Percentiles rank a stretch among this genome's conserved stretches.
phyloP scores from a whole-genome alignment of 2,329 filamentous ascomycete species.

The Chaetomiaceae sp. region DNA sequence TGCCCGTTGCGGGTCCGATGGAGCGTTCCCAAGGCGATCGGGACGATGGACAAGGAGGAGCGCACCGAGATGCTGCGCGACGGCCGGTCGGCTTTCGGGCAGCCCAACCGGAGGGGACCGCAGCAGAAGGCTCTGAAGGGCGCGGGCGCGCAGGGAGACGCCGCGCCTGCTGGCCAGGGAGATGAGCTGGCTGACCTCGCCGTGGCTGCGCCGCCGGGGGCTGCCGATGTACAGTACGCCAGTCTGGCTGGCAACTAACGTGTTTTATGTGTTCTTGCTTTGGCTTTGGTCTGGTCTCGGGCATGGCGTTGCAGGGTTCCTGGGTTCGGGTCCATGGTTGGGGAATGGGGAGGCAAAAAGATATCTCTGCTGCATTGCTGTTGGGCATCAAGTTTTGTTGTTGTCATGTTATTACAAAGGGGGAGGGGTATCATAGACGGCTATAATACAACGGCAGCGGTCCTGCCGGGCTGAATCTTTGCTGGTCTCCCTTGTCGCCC shows the following conservation, averaged over 20 bases:
- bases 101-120: conserved; percentile 36
- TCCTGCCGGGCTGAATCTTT: conserved; percentile 10
- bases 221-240: conserved; percentile 74
- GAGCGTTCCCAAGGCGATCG: conserved; percentile 87
- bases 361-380: conserved; percentile 16
- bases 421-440: conserved; percentile 27
- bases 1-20: conserved; percentile 87
- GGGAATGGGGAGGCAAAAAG: neutral
- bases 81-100: conserved; percentile 57
- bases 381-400: conserved; percentile 17
- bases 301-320: conserved; percentile 23
- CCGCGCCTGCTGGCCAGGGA: conserved; percentile 23
- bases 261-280: conserved; percentile 6
- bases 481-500: neutral
- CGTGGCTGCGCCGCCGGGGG: conserved; percentile 74
- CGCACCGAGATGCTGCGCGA: conserved; percentile 76
- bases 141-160: conserved; percentile 26
- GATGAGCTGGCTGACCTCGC: conserved; percentile 33
- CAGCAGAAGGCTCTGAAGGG: conserved; percentile 32
- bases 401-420: conserved; percentile 25
- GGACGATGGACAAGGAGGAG: conserved; percentile 85
- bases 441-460: conserved; percentile 21
- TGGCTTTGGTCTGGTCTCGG: conserved; percentile 26
- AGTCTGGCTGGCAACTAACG: conserved; percentile 63
- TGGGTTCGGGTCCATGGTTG: conserved; percentile 1